phyloP scores from a whole-genome alignment of 169 alveolate species.

The Cryptosporidium tyzzeri region DNA sequence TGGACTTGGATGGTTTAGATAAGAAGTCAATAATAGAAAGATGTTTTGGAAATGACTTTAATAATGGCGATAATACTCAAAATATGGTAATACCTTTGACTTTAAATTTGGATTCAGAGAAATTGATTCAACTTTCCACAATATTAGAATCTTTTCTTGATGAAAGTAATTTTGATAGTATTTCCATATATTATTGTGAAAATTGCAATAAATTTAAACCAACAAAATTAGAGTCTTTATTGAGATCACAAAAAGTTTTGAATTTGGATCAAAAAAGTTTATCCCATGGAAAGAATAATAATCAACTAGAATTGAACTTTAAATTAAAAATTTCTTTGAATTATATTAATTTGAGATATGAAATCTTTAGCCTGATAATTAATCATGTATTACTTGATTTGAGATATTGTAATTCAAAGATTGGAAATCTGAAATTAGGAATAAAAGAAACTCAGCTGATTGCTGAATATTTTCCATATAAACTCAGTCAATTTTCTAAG shows the following conservation, averaged over 20 bases:
- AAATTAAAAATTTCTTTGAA: neutral
- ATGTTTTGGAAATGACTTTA: neutral
- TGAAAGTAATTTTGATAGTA: neutral
- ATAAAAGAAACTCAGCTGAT: neutral
- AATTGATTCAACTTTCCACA: neutral
- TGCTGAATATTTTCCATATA: slow-evolving; percentile 36
- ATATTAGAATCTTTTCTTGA: slow-evolving; percentile 16
- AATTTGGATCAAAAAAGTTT: neutral
- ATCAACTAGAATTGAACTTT: neutral
- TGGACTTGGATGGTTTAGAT: slow-evolving; percentile 8
- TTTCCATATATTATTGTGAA: slow-evolving; percentile 1
- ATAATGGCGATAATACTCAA: neutral
- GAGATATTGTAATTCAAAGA: neutral
- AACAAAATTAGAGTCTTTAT: neutral
- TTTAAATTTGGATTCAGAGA: slow-evolving; percentile 24
- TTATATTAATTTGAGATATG: slow-evolving; percentile 30
- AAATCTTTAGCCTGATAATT: slow-evolving; percentile 26
- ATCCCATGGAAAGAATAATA: neutral
- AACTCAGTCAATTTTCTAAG: slow-evolving; percentile 12
- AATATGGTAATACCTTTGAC: neutral
- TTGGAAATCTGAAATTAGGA: neutral
- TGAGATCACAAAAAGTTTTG: neutral
- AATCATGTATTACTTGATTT: neutral
- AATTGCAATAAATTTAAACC: neutral
- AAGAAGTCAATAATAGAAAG: neutral